phyloP scores from a whole-genome alignment of 768 basidiomycete genomes.

The Lentinula detonsa region DNA sequence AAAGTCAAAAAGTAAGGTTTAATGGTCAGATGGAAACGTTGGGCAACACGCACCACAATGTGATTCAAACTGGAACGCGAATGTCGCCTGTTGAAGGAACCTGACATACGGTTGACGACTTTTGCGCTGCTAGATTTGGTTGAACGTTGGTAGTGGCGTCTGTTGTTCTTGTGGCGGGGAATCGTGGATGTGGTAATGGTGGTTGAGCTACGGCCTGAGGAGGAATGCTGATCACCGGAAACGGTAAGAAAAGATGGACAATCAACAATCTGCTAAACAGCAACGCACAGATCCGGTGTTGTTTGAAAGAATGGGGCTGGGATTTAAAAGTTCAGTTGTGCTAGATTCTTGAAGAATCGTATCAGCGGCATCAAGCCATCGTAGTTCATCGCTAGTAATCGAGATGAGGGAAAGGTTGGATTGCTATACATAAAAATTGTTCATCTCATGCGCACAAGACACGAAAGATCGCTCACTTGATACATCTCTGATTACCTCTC shows the following conservation, averaged over 20 bases:
- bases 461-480: neutral
- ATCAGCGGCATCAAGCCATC: conserved; percentile 44
- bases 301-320: conserved; percentile 4
- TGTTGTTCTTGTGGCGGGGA: conserved; percentile 1
- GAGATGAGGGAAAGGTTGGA: conserved; percentile 23
- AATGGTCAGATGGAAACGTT: neutral
- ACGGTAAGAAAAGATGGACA: neutral
- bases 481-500: conserved; percentile 1
- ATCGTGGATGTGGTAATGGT: conserved; percentile 3
- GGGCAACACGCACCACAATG: conserved; percentile 1
- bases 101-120: conserved; percentile 2
- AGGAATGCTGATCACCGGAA: neutral
- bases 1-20: neutral
- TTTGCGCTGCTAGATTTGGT: conserved; percentile 13
- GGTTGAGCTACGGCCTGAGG: conserved; percentile 2
- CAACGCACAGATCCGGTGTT: conserved; percentile 9
- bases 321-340: neutral
- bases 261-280: neutral
- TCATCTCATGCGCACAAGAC: neutral
- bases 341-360: conserved; percentile 12
- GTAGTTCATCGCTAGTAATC: conserved; percentile 39
- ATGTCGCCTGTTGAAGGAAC: conserved; percentile 4
- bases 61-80: conserved; percentile 4
- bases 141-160: conserved; percentile 12
- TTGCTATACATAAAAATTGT: conserved; percentile 13